Evolutionary conservation across 2,329 filamentous ascomycete genomes (phyloP).

Genomic region (Reticulascus tulasneorum): DNA sequence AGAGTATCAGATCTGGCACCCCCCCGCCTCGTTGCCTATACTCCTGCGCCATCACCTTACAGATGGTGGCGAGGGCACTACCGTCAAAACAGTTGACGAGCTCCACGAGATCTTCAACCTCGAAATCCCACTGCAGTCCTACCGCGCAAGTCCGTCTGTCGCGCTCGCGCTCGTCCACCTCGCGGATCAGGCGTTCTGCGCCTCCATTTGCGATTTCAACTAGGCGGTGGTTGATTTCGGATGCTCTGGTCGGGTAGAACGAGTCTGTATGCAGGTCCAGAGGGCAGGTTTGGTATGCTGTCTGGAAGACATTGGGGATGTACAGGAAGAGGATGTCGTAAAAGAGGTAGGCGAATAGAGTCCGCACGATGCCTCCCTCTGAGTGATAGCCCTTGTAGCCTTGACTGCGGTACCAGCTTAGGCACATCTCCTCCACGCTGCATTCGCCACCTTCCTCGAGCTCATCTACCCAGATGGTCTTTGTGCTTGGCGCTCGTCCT

Average conservation of each 20-base stretch:
- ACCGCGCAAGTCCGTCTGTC: constrained; percentile 79
- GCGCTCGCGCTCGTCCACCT: constrained; percentile 65
- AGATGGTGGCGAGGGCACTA: constrained; percentile 76
- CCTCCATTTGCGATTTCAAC: constrained; percentile 83
- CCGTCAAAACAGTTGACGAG: constrained; percentile 75
- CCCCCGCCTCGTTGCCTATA: constrained; percentile 83
- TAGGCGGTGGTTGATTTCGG: constrained; percentile 83
- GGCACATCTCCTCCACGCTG: constrained; percentile 89
- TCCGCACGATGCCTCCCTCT: constrained; percentile 89
- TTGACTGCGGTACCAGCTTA: constrained; percentile 74
- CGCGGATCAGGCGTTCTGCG: constrained; percentile 61
- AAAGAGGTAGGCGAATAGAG: constrained; percentile 85
- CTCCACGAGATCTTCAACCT: constrained; percentile 72
- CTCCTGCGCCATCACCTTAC: constrained; percentile 93
- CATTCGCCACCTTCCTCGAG: constrained; percentile 67
- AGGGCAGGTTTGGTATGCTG: constrained; percentile 88
- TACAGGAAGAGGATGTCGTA: constrained; percentile 91
- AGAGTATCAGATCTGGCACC: constrained; percentile 89
- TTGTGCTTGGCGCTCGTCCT: constrained; percentile 48
- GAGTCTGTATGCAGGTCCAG: constrained; percentile 89
- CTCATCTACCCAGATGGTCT: constrained; percentile 87
- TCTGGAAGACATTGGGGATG: constrained; percentile 96
- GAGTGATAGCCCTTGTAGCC: constrained; percentile 96
- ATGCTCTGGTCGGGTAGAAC: constrained; percentile 81
- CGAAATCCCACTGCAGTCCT: constrained; percentile 87